Evolutionary conservation across 306 rosid species (phyloP), one percentile per base, ranked within the genome.

Genomic region (Vicia villosa): DNA sequence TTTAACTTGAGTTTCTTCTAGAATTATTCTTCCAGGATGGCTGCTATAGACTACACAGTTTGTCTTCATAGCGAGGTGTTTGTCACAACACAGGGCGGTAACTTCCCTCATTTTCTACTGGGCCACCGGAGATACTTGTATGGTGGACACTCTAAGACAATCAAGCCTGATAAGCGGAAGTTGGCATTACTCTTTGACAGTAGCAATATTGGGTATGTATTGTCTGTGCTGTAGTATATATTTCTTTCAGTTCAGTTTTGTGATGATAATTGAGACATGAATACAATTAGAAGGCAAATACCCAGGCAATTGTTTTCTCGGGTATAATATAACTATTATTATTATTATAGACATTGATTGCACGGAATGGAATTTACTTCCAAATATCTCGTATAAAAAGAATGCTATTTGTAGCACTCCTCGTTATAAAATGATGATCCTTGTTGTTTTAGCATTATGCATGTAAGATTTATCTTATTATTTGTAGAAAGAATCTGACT

Each of bases 11-110:
- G 81, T 77, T 87, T 15, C 77, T 79, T 68, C 80, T 82, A 94
- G 98, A 94, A 81, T 70, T 94, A 69, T 86, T 94, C 99, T 74
- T 94, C 99, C 83, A 86, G 99, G 88, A 94, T 91, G 97, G 99
- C 99, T 77, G 97, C 99, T 52, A 79, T 91, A 78, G 99, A 94
- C 76, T 94, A 94, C 83, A 91, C 96, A 22, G 99, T 89, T 79
- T 94, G 99, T 76, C 97, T 94, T 69, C 96, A 91, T 70, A 89
- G 99, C 68, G 97, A 94, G 87, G 99, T 86, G 75, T 94, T 94
- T 79, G 99, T 94, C 81, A 94, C 99, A 74, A 91, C 99, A 58
- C 99, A 94, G 74, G 99, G 97, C 41, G 99, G 97, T 65, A 94
- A 94, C 85, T 94, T 94, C 81, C 99, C 99, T 77, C 99, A 94